Conservation (phyloP, 495 filamentous ascomycete species). For the Trichoderma orchidacearum region DNA sequence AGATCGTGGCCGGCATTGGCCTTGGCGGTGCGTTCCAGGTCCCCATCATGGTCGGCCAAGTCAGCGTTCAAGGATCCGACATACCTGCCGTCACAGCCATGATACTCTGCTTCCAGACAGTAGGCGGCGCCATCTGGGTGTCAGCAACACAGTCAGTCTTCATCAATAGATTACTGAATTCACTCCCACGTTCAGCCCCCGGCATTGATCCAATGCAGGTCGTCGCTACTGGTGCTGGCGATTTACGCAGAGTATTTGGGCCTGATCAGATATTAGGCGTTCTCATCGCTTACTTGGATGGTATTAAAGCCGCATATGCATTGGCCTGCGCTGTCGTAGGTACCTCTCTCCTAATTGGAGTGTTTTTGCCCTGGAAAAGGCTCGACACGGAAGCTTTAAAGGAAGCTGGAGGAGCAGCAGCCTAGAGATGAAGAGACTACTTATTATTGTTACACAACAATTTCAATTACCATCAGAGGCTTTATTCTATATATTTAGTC, state of each 20-base stretch:
- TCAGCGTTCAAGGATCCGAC: conserved; percentile 26
- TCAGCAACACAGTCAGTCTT: conserved; percentile 36
- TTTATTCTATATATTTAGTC: no score
- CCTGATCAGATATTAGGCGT: conserved; percentile 32
- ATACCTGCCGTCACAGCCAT: conserved; percentile 39
- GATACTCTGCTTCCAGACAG: conserved; percentile 35
- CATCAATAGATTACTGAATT: conserved; percentile 23
- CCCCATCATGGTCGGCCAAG: conserved; percentile 34
- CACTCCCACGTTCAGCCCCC: conserved; percentile 23
- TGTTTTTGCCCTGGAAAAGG: conserved; percentile 6
- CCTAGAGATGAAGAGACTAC: background rate
- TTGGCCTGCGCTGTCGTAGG: conserved; percentile 22
- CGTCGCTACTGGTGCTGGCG: conserved; percentile 35
- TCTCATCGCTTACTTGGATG: conserved; percentile 43
- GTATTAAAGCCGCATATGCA: conserved; percentile 33
- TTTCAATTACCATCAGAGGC: no score
- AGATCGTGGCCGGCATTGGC: conserved; percentile 44
- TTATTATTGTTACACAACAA: background rate
- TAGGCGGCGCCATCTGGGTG: conserved; percentile 37
- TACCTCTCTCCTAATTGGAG: conserved; percentile 8
- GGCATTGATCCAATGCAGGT: conserved; percentile 25
- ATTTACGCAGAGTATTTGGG: conserved; percentile 32
- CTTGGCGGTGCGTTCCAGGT: conserved; percentile 44
- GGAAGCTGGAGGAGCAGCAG: background rate
- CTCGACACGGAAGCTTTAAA: background rate